These are phyloP conservation scores for Solanum gracilifrons DNA, from an alignment of 257 asterid species.

Conservation along the genomic window DNA sequence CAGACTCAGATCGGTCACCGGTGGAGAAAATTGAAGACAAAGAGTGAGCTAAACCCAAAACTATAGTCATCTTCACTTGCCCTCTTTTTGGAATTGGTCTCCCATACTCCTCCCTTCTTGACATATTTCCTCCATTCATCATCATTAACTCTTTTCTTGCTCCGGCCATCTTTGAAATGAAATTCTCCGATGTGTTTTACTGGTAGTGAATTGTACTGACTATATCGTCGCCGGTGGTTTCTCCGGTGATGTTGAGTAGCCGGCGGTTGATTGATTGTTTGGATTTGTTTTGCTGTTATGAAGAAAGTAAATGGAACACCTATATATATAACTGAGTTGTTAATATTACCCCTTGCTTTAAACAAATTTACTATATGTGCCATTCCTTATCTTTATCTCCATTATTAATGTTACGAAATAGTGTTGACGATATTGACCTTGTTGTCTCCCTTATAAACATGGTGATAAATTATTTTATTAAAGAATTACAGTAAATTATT, in stretches of 20 bases:
- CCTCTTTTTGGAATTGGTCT: constrained; percentile 17
- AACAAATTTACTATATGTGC: neutral
- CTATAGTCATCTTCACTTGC: constrained; percentile 12
- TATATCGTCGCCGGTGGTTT: neutral
- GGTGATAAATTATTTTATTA: too few relatives aligned
- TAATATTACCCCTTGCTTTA: neutral
- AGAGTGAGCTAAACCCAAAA: constrained; percentile 8
- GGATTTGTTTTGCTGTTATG: neutral
- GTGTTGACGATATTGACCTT: neutral
- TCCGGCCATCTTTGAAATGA: constrained; percentile 29
- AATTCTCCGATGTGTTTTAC: neutral
- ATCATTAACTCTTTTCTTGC: constrained; percentile 10
- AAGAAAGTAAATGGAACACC: neutral
- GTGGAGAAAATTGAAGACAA: constrained; percentile 10
- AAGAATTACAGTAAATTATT: too few relatives aligned
- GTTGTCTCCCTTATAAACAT: too few relatives aligned
- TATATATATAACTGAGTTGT: neutral
- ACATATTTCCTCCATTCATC: constrained; percentile 20
- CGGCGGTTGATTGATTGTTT: neutral
- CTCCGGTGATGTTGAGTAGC: neutral
- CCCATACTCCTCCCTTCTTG: neutral
- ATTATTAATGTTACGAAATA: neutral
- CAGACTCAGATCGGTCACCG: neutral
- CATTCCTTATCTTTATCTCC: neutral
- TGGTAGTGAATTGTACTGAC: too few relatives aligned